Evolutionary conservation across 2,329 filamentous ascomycete species (phyloP).

Genomic region (Sporothrix mexicana): DNA sequence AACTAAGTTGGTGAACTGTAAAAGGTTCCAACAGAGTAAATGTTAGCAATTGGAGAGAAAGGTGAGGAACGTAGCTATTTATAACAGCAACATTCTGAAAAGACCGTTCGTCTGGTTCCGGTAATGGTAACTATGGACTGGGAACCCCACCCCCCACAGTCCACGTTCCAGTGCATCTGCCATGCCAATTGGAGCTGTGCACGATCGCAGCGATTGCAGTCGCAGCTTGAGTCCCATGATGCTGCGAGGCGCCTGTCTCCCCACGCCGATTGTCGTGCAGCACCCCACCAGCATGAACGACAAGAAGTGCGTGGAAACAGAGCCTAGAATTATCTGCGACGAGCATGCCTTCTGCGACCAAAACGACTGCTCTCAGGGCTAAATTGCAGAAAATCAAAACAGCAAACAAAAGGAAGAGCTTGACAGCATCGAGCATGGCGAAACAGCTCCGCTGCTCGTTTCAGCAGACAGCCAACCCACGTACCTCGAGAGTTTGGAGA

Average conservation of each 20-base stretch:
- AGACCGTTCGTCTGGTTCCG: background rate
- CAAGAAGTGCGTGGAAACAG: constrained; percentile 10
- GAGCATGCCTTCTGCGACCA: background rate
- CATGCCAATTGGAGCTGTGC: constrained; percentile 12
- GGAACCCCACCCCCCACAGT: background rate
- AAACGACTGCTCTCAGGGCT: background rate
- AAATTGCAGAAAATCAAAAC: background rate
- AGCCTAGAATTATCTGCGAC: constrained; percentile 16
- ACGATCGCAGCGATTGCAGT: background rate
- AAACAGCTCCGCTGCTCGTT: constrained; percentile 32
- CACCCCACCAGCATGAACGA: constrained; percentile 20
- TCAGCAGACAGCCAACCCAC: constrained; percentile 10
- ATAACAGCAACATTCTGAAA: background rate
- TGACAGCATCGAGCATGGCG: constrained; percentile 24
- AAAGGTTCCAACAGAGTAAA: background rate
- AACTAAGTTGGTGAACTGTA: background rate
- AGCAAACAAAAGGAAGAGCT: background rate
- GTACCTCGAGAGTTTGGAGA: constrained; percentile 20
- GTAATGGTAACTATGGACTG: background rate
- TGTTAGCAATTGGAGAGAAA: constrained; percentile 7
- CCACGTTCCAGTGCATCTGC: constrained; percentile 11
- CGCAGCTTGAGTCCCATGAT: constrained; percentile 19
- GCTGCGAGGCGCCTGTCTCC: background rate
- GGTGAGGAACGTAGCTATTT: background rate
- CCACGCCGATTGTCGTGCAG: background rate